Evolutionary conservation across 1,284 basidiomycete species (phyloP).

Genomic region (Trichosporon asahii): DNA sequence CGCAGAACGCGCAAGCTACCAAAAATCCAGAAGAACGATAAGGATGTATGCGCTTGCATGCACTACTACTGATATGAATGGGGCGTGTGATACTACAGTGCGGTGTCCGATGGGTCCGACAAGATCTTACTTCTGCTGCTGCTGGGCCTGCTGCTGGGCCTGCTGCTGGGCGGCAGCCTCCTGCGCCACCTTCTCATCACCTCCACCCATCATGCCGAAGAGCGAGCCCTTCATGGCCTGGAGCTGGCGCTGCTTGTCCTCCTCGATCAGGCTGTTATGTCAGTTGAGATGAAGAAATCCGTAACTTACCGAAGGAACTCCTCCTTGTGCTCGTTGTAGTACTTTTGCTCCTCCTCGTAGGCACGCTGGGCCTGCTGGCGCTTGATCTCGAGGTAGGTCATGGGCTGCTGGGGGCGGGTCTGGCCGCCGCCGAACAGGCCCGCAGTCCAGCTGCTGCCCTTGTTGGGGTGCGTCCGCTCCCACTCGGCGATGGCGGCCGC

Average conservation of each 20-base stretch:
- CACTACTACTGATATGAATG: slow-evolving; percentile 10
- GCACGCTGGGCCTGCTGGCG: slow-evolving; percentile 77
- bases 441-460: slow-evolving; percentile 55
- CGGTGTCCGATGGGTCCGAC: background rate
- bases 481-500: slow-evolving; percentile 75
- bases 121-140: slow-evolving; percentile 6
- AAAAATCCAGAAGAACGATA: background rate
- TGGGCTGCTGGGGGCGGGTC: slow-evolving; percentile 56
- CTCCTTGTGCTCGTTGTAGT: slow-evolving; percentile 74
- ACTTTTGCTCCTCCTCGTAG: slow-evolving; percentile 84
- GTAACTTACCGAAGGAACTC: slow-evolving; percentile 64
- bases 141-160: slow-evolving; percentile 2
- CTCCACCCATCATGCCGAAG: slow-evolving; percentile 51
- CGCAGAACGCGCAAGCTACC: background rate
- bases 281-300: background rate
- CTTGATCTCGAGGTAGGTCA: slow-evolving; percentile 86
- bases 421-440: slow-evolving; percentile 59
- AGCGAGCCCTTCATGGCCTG: slow-evolving; percentile 58
- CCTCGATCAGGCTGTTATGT: slow-evolving; percentile 55
- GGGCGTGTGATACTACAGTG: slow-evolving; percentile 8
- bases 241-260: slow-evolving; percentile 73
- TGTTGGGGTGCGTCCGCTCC: slow-evolving; percentile 60
- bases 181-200: background rate
- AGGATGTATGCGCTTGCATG: slow-evolving; percentile 1
- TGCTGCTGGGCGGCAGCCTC: slow-evolving; percentile 5